Percentiles rank a stretch among this genome's conserved stretches.
phyloP scores from a whole-genome alignment of 257 asterid genomes.

The Solanum ossicruentum region DNA sequence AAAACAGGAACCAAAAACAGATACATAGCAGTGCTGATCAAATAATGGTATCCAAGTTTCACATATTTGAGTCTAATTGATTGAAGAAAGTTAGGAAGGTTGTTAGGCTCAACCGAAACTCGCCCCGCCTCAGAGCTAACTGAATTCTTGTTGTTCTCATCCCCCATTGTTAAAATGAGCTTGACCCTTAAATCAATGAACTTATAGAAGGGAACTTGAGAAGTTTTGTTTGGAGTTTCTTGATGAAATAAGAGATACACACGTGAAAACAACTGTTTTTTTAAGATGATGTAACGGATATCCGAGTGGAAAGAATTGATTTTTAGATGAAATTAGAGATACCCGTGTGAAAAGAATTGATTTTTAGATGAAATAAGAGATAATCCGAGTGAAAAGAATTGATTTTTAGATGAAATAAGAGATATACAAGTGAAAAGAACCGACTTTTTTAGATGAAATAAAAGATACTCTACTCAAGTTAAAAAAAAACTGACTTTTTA shows the following conservation, averaged over 20 bases:
- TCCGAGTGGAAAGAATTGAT: neutral
- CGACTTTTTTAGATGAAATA: too few relatives aligned
- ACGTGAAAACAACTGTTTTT: neutral
- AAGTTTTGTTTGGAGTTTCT: neutral
- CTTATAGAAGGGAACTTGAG: neutral
- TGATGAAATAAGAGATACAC: neutral
- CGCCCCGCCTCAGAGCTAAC: neutral
- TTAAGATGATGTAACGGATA: neutral
- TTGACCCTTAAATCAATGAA: neutral
- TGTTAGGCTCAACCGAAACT: neutral
- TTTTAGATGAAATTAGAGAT: neutral
- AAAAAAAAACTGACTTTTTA: too few relatives aligned
- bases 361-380: neutral
- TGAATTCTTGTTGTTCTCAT: neutral
- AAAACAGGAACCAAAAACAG: conserved; percentile 11
- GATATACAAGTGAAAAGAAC: neutral
- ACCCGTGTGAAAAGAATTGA: neutral
- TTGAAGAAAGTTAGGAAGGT: conserved; percentile 20
- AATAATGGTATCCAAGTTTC: conserved; percentile 27
- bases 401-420: neutral
- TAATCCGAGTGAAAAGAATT: neutral
- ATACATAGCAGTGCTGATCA: conserved; percentile 17
- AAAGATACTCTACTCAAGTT: neutral
- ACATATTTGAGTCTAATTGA: conserved; percentile 34
- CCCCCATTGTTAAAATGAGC: conserved; percentile 1